Evolutionary conservation across 805 yeast genomes (phyloP).

Genomic region (Jamesozyma piceae): DNA sequence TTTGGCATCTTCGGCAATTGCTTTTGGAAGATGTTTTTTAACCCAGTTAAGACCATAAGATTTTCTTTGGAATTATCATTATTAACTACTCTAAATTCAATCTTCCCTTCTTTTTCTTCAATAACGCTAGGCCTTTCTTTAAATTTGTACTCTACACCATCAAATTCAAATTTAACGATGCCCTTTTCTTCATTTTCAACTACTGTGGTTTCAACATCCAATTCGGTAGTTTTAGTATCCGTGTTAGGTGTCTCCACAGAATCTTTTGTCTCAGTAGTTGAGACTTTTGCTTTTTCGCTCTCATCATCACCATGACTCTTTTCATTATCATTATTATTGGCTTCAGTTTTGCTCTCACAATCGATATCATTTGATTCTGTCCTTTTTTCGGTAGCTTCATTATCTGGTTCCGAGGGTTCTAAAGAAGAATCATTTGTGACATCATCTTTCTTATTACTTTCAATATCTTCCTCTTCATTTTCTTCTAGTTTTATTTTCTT

Average conservation of each 20-base stretch:
- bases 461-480: neutral
- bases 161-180: conserved; percentile 39
- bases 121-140: conserved; percentile 90
- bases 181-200: conserved; percentile 15
- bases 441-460: neutral
- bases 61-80: conserved; percentile 84
- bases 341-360: too few relatives aligned
- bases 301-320: neutral
- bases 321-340: too few relatives aligned
- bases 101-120: conserved; percentile 87
- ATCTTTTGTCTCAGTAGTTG: neutral
- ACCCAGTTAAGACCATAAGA: conserved; percentile 85
- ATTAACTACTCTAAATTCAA: conserved; percentile 92
- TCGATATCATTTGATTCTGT: too few relatives aligned
- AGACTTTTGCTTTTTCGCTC: neutral
- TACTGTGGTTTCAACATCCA: conserved; percentile 3
- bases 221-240: conserved; percentile 1
- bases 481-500: neutral
- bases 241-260: neutral
- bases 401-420: neutral
- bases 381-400: neutral
- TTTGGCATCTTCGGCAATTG: conserved; percentile 98
- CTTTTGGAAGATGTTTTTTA: conserved; percentile 91
- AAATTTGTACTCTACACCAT: conserved; percentile 72
- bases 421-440: neutral